Percentiles rank a stretch among this genome's conserved stretches.
Conservation (phyloP, 306 rosid species). For the Corylus americana region DNA sequence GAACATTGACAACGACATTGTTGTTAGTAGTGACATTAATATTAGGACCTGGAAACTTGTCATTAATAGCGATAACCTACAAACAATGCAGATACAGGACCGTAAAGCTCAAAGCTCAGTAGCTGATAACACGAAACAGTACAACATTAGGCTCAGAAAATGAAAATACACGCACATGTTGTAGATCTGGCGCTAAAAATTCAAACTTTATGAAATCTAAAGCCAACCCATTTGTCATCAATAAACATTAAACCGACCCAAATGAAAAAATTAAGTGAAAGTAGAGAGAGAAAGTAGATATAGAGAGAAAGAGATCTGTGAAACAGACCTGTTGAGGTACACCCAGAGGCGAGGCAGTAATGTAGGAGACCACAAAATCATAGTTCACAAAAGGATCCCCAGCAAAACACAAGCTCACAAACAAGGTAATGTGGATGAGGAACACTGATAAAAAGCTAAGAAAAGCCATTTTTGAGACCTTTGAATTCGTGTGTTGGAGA, state of each 20-base stretch:
- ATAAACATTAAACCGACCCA: slow-evolving; percentile 14
- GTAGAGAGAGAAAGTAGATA: no score
- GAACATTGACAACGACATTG: slow-evolving; percentile 78
- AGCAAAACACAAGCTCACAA: slow-evolving; percentile 41
- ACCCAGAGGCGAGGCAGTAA: slow-evolving; percentile 56
- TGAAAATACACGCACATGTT: slow-evolving; percentile 9
- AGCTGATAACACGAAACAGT: slow-evolving; percentile 19
- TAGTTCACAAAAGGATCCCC: slow-evolving; percentile 45
- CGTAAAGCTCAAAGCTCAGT: slow-evolving; percentile 10
- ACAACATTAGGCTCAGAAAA: slow-evolving; percentile 18
- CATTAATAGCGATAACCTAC: slow-evolving; percentile 89
- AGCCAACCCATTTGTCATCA: slow-evolving; percentile 28
- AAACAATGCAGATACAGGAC: slow-evolving; percentile 32
- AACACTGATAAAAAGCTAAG: slow-evolving; percentile 22
- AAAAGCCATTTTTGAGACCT: slow-evolving; percentile 40
- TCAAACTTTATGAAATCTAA: slow-evolving; percentile 31
- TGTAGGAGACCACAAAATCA: slow-evolving; percentile 51
- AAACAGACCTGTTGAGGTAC: slow-evolving; percentile 48
- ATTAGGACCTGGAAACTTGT: slow-evolving; percentile 81
- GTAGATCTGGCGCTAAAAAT: slow-evolving; percentile 47
- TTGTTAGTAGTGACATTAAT: slow-evolving; percentile 87
- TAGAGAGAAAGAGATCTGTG: slow-evolving; percentile 19
- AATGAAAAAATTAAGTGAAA: slow-evolving; percentile 1
- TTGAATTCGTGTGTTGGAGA: slow-evolving; percentile 6
- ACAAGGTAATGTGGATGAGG: slow-evolving; percentile 37